Evolutionary conservation across 192 early-diverging fungal species (phyloP), one percentile per base, ranked within the genome.

Genomic region (Coemansia sp.): DNA sequence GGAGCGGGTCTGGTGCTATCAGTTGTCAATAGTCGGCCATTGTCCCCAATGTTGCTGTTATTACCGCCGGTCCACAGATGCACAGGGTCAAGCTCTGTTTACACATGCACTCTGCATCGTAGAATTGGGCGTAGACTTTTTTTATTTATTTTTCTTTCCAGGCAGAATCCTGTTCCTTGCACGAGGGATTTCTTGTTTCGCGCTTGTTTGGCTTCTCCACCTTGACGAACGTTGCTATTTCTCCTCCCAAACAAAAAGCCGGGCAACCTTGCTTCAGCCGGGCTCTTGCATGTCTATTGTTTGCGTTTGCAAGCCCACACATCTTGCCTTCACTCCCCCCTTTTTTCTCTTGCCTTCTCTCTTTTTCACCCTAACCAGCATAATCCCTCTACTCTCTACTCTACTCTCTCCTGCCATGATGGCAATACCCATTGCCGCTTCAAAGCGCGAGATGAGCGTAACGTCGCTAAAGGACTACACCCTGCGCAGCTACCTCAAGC

Each of bases 381-480:
- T n/a, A n/a, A n/a, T n/a, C n/a, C n/a, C 17, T 55, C 34, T 5
- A 36, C 21, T 24, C 22, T 39, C 35, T 21, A 15, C 33, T 29
- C 35, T 32, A 4, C 32, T 54, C 32, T 36, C 53, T 32, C 53
- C 53, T 21, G 35, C 48, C 26, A 46, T 27, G 46, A 68, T 68
- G 67, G 67, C 67, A 42, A 43, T 68, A 56, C 67, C 67, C 36
- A 41, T 68, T 41, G 67, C 53, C 10, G 50, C 53, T 12, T 61
- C 61, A 58, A 64, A 65, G 59, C 75, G 59, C 27, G 66, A 60
- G 41, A 34, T 62, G 48, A 61, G 64, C 60, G 56, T 61, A 21
- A 43, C 56, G 40, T 58, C 75, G 48, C 70, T 72, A 8, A 78
- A 78, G 50, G 75, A 72, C 32, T 60, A 58, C 53, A 35, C 56